These are phyloP conservation scores for Voacanga thouarsii DNA, from an alignment of 257 asterid genomes.

Conservation along the genomic window DNA sequence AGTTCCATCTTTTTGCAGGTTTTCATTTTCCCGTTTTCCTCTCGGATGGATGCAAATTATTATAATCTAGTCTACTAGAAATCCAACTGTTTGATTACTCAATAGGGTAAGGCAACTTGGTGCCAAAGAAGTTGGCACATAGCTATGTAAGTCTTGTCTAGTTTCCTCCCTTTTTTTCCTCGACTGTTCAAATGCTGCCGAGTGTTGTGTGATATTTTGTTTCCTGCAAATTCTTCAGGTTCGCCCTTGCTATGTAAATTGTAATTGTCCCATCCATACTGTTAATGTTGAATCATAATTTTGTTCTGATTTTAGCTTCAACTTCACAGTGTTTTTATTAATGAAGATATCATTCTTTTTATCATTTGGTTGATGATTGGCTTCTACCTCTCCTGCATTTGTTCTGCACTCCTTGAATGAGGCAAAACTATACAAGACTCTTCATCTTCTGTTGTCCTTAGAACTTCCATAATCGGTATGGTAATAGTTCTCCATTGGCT, in stretches of 20 bases:
- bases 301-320: background rate
- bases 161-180: background rate
- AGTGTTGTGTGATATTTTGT: background rate
- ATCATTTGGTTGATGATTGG: background rate
- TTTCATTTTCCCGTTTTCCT: background rate
- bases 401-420: background rate
- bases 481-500: no score
- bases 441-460: no score
- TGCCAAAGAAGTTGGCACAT: slow-evolving; percentile 9
- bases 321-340: no score
- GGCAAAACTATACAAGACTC: no score
- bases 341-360: background rate
- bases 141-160: background rate
- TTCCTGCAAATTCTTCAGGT: background rate
- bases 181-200: background rate
- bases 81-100: background rate
- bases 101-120: slow-evolving; percentile 7
- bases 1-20: background rate
- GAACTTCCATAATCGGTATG: no score
- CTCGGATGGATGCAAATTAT: background rate
- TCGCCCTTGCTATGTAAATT: slow-evolving; percentile 13
- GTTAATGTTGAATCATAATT: slow-evolving; percentile 15
- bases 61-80: background rate
- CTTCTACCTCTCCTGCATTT: background rate
- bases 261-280: slow-evolving; percentile 1